Evolutionary conservation across 768 basidiomycete species (phyloP).

Genomic region (Gloeophyllum trabeum): DNA sequence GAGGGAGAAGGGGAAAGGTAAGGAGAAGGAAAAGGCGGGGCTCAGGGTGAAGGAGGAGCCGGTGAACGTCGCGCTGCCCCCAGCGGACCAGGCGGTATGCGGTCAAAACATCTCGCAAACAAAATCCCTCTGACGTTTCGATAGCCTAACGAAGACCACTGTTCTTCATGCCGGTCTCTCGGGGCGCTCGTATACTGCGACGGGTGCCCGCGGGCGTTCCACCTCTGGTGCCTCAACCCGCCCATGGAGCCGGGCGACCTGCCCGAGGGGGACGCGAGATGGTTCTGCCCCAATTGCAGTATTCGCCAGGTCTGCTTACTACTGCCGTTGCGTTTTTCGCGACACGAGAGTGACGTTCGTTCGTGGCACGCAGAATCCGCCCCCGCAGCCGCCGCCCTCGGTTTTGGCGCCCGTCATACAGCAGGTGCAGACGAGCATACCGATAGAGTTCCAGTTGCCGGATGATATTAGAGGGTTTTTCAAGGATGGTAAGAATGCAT

Average conservation of each 20-base stretch:
- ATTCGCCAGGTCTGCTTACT: slow-evolving; percentile 45
- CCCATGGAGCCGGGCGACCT: slow-evolving; percentile 86
- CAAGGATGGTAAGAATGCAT: slow-evolving; percentile 58
- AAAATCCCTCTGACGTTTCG: too few relatives aligned
- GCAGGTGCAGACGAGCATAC: slow-evolving; percentile 55
- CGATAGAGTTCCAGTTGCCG: slow-evolving; percentile 78
- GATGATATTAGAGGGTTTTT: slow-evolving; percentile 76
- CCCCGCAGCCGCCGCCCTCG: slow-evolving; percentile 53
- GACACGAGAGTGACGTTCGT: too few relatives aligned
- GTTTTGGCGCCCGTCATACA: slow-evolving; percentile 65
- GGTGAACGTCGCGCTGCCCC: slow-evolving; percentile 21
- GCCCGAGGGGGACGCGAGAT: slow-evolving; percentile 59
- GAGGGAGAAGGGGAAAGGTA: slow-evolving; percentile 38
- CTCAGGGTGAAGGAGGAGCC: slow-evolving; percentile 37
- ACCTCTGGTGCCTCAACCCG: slow-evolving; percentile 94
- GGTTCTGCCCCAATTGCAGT: slow-evolving; percentile 70
- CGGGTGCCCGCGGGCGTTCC: slow-evolving; percentile 92
- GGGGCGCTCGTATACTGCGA: slow-evolving; percentile 94
- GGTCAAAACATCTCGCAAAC: too few relatives aligned
- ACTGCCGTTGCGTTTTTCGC: slow-evolving; percentile 5
- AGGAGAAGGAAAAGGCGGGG: slow-evolving; percentile 23
- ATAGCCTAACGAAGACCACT: slow-evolving; percentile 74
- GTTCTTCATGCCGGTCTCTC: slow-evolving; percentile 69
- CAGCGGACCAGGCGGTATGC: too few relatives aligned
- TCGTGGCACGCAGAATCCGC: slow-evolving; percentile 60